phyloP scores from a whole-genome alignment of 352 stramenopile genomes.

The Globisporangium spinosum region DNA sequence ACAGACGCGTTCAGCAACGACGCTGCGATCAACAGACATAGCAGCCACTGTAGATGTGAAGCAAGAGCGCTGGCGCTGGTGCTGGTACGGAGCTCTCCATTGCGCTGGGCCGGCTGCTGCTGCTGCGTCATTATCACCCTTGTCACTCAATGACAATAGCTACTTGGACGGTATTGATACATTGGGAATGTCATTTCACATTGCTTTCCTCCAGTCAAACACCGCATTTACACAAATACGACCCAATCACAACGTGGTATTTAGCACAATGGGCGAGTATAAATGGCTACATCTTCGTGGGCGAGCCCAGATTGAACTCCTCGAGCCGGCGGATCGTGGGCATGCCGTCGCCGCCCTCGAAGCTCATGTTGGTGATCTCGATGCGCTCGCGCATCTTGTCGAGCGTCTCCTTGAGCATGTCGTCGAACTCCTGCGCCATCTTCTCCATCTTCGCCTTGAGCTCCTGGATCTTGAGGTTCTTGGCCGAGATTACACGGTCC shows the following conservation, averaged over 20 bases:
- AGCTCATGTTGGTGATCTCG: constrained; percentile 89
- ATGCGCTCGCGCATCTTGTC: constrained; percentile 94
- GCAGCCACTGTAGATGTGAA: neutral
- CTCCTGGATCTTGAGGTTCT: constrained; percentile 89
- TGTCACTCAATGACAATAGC: neutral
- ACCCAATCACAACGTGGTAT: constrained; percentile 10
- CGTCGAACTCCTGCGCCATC: constrained; percentile 92
- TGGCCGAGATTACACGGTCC: constrained; percentile 84
- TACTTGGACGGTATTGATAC: neutral
- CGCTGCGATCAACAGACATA: constrained; percentile 5
- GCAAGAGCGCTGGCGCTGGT: neutral
- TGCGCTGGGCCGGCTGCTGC: neutral
- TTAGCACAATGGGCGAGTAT: neutral
- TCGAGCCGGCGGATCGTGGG: constrained; percentile 83
- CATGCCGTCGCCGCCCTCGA: constrained; percentile 72
- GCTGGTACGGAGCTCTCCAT: neutral
- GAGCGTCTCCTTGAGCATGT: constrained; percentile 94
- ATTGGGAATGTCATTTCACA: neutral
- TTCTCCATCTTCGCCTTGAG: constrained; percentile 94
- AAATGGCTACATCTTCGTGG: constrained; percentile 32
- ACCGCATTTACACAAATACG: neutral
- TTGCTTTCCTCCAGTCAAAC: constrained; percentile 3
- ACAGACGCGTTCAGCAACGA: constrained; percentile 7
- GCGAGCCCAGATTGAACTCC: constrained; percentile 81
- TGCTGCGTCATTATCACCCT: neutral